phyloP scores from a whole-genome alignment of 1,139 yeast genomes.

The Nakaseomyces glabratus region DNA sequence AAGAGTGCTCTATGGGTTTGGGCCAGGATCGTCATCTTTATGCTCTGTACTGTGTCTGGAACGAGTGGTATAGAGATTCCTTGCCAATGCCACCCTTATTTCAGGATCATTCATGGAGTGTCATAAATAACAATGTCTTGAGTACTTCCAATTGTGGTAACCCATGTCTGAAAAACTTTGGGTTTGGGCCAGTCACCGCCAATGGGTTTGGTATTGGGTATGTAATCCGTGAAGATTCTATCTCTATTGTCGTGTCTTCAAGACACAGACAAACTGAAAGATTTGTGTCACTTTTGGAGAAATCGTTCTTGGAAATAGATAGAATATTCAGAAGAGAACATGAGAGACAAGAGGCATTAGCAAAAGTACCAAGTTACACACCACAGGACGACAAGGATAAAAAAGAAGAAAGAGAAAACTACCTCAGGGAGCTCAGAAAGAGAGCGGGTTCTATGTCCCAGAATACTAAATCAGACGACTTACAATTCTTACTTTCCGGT shows the following conservation, averaged over 20 bases:
- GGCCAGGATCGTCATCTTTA: slow-evolving; percentile 89
- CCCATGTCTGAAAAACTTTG: slow-evolving; percentile 77
- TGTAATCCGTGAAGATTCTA: slow-evolving; percentile 75
- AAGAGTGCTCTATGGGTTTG: slow-evolving; percentile 59
- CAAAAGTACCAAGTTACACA: slow-evolving; percentile 10
- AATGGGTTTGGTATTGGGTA: slow-evolving; percentile 91
- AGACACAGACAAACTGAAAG: slow-evolving; percentile 86
- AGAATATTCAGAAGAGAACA: slow-evolving; percentile 20
- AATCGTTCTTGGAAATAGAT: slow-evolving; percentile 25
- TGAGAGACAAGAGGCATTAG: slow-evolving; percentile 6
- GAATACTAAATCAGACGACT: slow-evolving; percentile 20
- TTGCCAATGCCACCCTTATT: slow-evolving; percentile 52
- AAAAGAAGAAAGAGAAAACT: background rate
- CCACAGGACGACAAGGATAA: background rate
- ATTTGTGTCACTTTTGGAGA: slow-evolving; percentile 40
- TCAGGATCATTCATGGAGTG: slow-evolving; percentile 71
- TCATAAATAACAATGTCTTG: slow-evolving; percentile 55
- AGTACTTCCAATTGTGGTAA: slow-evolving; percentile 74
- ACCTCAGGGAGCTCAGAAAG: background rate
- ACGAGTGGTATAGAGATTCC: slow-evolving; percentile 48
- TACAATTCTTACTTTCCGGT: slow-evolving; percentile 24
- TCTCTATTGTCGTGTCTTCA: slow-evolving; percentile 79
- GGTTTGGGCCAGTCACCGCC: slow-evolving; percentile 86
- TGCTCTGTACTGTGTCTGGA: slow-evolving; percentile 85
- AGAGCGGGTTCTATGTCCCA: slow-evolving; percentile 4